Evolutionary conservation across 73 alveolate species (phyloP).

Genomic region (Tetrahymena borealis): DNA sequence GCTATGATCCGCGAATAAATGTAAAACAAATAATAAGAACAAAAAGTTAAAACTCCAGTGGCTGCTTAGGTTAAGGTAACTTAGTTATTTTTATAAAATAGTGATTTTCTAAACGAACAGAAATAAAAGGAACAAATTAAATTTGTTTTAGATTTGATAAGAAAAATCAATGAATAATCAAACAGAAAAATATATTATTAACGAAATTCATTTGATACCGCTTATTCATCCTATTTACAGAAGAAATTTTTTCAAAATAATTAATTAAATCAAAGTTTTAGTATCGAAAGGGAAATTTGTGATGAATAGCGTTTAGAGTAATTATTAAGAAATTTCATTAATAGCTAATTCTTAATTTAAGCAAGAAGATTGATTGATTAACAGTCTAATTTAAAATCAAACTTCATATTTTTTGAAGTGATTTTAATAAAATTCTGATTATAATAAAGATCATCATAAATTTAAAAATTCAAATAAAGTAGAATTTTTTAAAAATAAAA

Average conservation of each 20-base stretch:
- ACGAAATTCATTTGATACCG: too few relatives aligned
- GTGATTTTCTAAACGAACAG: background rate
- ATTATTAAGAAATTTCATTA: background rate
- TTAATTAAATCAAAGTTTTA: too few relatives aligned
- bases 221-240: too few relatives aligned
- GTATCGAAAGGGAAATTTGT: too few relatives aligned
- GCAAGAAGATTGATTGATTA: background rate
- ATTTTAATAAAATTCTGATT: too few relatives aligned
- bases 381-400: background rate
- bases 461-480: too few relatives aligned
- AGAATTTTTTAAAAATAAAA: background rate
- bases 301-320: background rate
- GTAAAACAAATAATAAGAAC: background rate
- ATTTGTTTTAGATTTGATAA: background rate
- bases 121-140: background rate
- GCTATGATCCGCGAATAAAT: slow-evolving; percentile 21
- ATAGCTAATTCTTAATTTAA: too few relatives aligned
- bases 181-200: too few relatives aligned
- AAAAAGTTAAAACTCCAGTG: background rate
- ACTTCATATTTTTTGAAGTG: background rate
- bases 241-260: too few relatives aligned
- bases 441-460: too few relatives aligned
- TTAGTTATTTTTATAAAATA: too few relatives aligned
- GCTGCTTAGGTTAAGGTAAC: background rate
- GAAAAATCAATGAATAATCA: too few relatives aligned